Conservation (phyloP, 495 filamentous ascomycete genomes). For the Xylaria bambusicola region DNA sequence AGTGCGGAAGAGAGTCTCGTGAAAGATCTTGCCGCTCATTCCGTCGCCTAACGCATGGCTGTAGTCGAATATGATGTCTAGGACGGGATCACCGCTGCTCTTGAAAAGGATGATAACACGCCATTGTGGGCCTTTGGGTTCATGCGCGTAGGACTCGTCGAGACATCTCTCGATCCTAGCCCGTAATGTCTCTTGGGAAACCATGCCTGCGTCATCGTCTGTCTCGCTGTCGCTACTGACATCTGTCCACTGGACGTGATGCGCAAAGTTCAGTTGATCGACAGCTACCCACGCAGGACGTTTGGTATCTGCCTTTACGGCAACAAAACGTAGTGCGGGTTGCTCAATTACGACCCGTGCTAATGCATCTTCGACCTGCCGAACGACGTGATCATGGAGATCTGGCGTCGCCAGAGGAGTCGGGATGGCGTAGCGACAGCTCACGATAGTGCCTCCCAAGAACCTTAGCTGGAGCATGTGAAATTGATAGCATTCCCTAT, state of each 20-base stretch:
- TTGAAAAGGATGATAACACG: slow-evolving; percentile 28
- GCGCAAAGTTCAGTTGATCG: slow-evolving; percentile 28
- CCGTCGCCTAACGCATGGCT: slow-evolving; percentile 41
- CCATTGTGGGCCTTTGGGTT: slow-evolving; percentile 34
- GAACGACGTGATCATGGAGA: slow-evolving; percentile 4
- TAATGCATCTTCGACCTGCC: slow-evolving; percentile 29
- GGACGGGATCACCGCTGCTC: neutral
- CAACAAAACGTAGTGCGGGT: slow-evolving; percentile 33
- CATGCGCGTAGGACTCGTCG: slow-evolving; percentile 26
- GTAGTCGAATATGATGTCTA: slow-evolving; percentile 37
- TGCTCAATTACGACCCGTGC: slow-evolving; percentile 34
- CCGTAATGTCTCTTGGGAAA: slow-evolving; percentile 23
- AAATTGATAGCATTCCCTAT: slow-evolving; percentile 27
- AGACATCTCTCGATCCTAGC: slow-evolving; percentile 25
- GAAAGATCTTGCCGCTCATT: slow-evolving; percentile 36
- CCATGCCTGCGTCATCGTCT: no score
- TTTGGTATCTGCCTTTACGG: slow-evolving; percentile 29
- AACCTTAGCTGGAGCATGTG: slow-evolving; percentile 34
- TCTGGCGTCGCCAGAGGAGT: neutral
- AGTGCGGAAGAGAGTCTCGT: slow-evolving; percentile 31
- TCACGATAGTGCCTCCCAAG: slow-evolving; percentile 37
- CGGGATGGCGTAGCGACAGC: slow-evolving; percentile 33
- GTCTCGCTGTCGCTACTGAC: neutral
- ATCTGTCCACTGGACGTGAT: slow-evolving; percentile 31
- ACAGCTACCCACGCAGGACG: slow-evolving; percentile 34